Conservation (phyloP, 768 basidiomycete genomes). For the Cantharellus anzutake region DNA sequence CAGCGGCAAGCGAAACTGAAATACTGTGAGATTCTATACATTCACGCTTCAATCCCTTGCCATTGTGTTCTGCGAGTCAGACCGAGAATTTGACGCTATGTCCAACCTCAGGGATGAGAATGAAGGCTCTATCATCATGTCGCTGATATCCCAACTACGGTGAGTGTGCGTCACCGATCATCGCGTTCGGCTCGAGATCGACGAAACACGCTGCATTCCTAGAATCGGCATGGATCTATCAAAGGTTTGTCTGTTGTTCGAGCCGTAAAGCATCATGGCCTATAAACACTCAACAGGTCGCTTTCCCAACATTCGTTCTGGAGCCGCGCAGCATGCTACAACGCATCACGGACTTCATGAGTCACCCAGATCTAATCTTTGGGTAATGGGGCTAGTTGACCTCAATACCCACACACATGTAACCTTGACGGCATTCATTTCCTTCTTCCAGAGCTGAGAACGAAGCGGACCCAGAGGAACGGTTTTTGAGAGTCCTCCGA, state of each 20-base stretch:
- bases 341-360: slow-evolving; percentile 98
- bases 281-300: background rate
- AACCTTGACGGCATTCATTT: background rate
- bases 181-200: background rate
- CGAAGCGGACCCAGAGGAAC: slow-evolving; percentile 67
- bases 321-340: slow-evolving; percentile 96
- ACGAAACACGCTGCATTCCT: slow-evolving; percentile 4
- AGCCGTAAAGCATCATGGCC: background rate
- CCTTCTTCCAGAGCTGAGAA: slow-evolving; percentile 43
- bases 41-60: background rate
- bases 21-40: slow-evolving; percentile 5
- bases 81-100: background rate
- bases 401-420: background rate
- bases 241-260: slow-evolving; percentile 41
- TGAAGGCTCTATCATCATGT: slow-evolving; percentile 77
- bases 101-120: slow-evolving; percentile 53
- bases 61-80: background rate
- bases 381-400: slow-evolving; percentile 35
- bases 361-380: slow-evolving; percentile 93
- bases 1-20: slow-evolving; percentile 6
- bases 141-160: slow-evolving; percentile 81
- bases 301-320: slow-evolving; percentile 50
- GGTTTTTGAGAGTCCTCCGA: slow-evolving; percentile 77
- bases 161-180: slow-evolving; percentile 16
- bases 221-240: slow-evolving; percentile 95